Evolutionary conservation across 2,329 filamentous ascomycete species (phyloP), one percentile per base, ranked within the genome.

Genomic region (Mycosphaerelloides madeirae): DNA sequence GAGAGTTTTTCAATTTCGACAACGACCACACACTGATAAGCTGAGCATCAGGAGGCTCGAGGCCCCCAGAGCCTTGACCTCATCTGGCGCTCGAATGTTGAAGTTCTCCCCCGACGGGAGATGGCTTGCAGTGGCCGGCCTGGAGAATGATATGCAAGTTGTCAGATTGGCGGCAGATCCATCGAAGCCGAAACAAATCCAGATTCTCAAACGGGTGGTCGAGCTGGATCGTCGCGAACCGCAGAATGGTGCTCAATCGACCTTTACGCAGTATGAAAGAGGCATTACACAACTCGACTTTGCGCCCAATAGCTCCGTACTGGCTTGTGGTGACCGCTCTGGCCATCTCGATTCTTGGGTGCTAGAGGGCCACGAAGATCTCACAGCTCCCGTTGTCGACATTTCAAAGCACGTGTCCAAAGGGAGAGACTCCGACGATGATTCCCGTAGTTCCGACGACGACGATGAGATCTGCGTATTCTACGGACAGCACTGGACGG

Each of bases 261-360:
- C 62, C 45, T 73, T 73, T 13, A 76, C 85, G 42, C 82, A 84
- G 19, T 97, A 96, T 66, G 80, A 88, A 51, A 79, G 85, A 62
- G 83, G 76, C 34, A 81, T 97, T 53, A 82, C 78, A 29, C 84
- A 87, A 42, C 65, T 84, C 19, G 75, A 83, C 2, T 96, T 97
- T 65, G 90, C 89, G 8, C 73, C 82, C 4, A 85, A 95, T 62
- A 87, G 86, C 62, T 81, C 78, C 53, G 79, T 95, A 50, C 71
- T 97, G 36, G 89, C 85, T 7, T 79, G 83, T 22, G 83, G 84
- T 37, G 91, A 96, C 64, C 68, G 96, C 41, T 83, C 85, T 33
- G 93, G 93, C 33, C 88, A 83, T 65, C 74, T 97, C 25, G 90
- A 97, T 61, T 88, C 84, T 14, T 98, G 90, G 86, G 70, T 88